These are phyloP conservation scores for Chaetomium globosum DNA, from an alignment of 2,329 filamentous ascomycete species.

Conservation along the genomic window DNA sequence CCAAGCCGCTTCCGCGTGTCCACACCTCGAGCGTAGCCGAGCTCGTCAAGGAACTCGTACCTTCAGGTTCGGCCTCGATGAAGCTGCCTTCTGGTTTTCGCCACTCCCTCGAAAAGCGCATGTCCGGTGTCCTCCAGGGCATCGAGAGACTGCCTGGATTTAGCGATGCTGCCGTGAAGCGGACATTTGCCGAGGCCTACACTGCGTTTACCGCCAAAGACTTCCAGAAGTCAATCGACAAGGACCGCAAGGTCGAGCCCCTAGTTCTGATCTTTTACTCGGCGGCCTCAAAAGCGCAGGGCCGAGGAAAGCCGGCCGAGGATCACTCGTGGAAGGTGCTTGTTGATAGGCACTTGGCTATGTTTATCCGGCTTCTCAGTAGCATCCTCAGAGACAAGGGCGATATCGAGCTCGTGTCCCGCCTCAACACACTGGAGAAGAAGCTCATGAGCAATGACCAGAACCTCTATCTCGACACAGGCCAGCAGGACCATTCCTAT, in stretches of 20 bases:
- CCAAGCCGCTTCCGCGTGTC: constrained; percentile 61
- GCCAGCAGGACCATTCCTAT: constrained; percentile 64
- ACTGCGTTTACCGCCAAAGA: constrained; percentile 87
- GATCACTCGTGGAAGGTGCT: constrained; percentile 90
- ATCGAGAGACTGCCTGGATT: constrained; percentile 84
- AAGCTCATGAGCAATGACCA: constrained; percentile 94
- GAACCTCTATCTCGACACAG: constrained; percentile 70
- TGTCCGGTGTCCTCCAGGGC: constrained; percentile 78
- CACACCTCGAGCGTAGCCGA: constrained; percentile 79
- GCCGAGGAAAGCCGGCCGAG: constrained; percentile 69
- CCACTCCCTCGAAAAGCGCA: constrained; percentile 64
- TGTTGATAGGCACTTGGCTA: constrained; percentile 89
- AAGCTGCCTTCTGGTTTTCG: constrained; percentile 63
- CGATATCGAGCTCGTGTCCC: constrained; percentile 78
- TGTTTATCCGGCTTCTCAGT: constrained; percentile 86
- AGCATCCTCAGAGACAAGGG: constrained; percentile 78
- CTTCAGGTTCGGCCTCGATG: constrained; percentile 48
- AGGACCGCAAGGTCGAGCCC: constrained; percentile 89
- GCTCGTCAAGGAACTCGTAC: constrained; percentile 81
- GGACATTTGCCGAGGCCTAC: constrained; percentile 92
- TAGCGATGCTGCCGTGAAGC: constrained; percentile 85
- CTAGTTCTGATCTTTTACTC: constrained; percentile 96
- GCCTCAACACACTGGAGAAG: constrained; percentile 81
- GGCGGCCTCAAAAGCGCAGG: constrained; percentile 84
- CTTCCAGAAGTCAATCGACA: constrained; percentile 89